phyloP scores from a whole-genome alignment of 1,284 basidiomycete genomes.

The Cutaneotrichosporon dermatis region DNA sequence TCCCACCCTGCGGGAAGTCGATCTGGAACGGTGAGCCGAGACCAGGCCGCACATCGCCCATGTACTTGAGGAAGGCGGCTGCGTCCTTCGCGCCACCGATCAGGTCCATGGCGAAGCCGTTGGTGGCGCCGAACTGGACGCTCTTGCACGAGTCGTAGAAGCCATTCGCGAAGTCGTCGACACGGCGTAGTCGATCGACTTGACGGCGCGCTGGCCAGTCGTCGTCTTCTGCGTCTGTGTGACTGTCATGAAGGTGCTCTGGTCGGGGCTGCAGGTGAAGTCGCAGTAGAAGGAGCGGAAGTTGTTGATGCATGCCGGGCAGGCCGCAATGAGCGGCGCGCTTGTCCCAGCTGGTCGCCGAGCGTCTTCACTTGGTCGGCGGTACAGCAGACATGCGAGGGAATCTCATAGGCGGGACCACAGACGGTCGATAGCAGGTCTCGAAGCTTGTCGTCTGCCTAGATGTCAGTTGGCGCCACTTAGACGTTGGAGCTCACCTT shows the following conservation, averaged over 20 bases:
- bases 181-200: constrained; percentile 81
- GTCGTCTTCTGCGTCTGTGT: constrained; percentile 68
- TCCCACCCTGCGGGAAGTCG: constrained; percentile 63
- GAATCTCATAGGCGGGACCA: constrained; percentile 62
- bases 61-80: constrained; percentile 73
- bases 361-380: constrained; percentile 73
- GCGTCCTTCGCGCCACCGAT: constrained; percentile 89
- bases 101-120: constrained; percentile 92
- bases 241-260: constrained; percentile 77
- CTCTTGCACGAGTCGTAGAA: constrained; percentile 91
- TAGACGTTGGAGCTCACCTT: constrained; percentile 52
- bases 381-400: constrained; percentile 76
- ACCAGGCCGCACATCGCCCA: constrained; percentile 78
- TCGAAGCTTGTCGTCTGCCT: constrained; percentile 31
- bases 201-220: constrained; percentile 66
- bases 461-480: too few relatives aligned
- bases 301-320: constrained; percentile 95
- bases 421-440: constrained; percentile 68
- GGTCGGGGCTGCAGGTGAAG: constrained; percentile 91
- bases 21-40: constrained; percentile 96
- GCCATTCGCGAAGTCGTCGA: constrained; percentile 64
- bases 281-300: constrained; percentile 92
- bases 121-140: constrained; percentile 88
- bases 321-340: constrained; percentile 81
- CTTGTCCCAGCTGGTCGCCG: constrained; percentile 69